Conservation (phyloP, 169 alveolate species). For the Ichthyophthirius multifiliis region DNA sequence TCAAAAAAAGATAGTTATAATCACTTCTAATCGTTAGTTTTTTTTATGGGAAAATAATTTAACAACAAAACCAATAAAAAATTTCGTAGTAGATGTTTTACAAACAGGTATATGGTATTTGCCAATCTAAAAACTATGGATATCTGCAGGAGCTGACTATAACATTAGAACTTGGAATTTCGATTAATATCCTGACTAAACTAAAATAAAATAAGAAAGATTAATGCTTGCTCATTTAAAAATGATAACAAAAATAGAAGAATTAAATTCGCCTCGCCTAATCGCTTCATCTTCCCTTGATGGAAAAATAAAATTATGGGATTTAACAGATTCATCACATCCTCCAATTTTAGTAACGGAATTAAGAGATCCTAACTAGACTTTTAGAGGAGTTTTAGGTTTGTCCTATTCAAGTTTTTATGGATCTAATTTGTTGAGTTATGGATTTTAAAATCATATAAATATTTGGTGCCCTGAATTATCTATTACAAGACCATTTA, state of each 20-base stretch:
- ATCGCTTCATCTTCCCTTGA: constrained; percentile 75
- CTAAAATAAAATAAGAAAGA: constrained; percentile 4
- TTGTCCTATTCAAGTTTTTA: constrained; percentile 73
- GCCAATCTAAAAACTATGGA: constrained; percentile 55
- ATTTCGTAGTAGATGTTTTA: constrained; percentile 27
- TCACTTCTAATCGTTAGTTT: constrained; percentile 42
- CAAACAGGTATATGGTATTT: constrained; percentile 51
- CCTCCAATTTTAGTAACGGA: constrained; percentile 35
- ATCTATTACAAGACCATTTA: constrained; percentile 67
- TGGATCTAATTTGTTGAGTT: constrained; percentile 75
- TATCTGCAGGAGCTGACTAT: constrained; percentile 60
- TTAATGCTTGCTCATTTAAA: constrained; percentile 59
- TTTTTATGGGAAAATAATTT: constrained; percentile 52
- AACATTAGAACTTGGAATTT: constrained; percentile 49
- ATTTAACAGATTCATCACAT: constrained; percentile 56
- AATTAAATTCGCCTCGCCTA: constrained; percentile 61
- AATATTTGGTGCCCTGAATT: constrained; percentile 87
- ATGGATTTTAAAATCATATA: constrained; percentile 81
- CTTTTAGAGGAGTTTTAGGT: constrained; percentile 67
- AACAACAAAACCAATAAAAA: constrained; percentile 17
- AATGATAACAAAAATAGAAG: constrained; percentile 67
- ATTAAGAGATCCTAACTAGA: constrained; percentile 35
- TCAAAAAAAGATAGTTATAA: constrained; percentile 30
- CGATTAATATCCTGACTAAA: background rate
- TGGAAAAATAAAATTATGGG: constrained; percentile 74